These are phyloP conservation scores for Penicillium silybi DNA, from an alignment of 495 filamentous ascomycete genomes.

Conservation along the genomic window DNA sequence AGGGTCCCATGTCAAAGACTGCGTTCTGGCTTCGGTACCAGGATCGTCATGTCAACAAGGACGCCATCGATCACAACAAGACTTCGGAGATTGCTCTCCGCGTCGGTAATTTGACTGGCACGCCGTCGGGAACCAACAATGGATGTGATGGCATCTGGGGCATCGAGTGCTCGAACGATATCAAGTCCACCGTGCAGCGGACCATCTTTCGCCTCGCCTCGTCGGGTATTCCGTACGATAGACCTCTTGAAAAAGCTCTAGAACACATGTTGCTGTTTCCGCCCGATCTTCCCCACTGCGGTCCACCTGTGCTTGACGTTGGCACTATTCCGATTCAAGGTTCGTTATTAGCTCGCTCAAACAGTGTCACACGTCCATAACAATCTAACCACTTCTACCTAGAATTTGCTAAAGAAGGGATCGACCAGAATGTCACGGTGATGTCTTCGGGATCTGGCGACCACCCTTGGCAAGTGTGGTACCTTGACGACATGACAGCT, in stretches of 20 bases:
- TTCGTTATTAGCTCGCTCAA: slow-evolving; percentile 14
- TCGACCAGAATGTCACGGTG: slow-evolving; percentile 25
- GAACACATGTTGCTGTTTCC: slow-evolving; percentile 23
- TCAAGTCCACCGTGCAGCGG: slow-evolving; percentile 27
- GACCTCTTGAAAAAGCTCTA: slow-evolving; percentile 32
- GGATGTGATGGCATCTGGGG: slow-evolving; percentile 45
- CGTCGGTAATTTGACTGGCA: slow-evolving; percentile 40
- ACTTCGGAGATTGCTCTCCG: slow-evolving; percentile 41
- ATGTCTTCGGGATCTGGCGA: slow-evolving; percentile 28
- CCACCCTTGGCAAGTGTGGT: slow-evolving; percentile 40
- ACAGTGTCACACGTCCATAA: background rate
- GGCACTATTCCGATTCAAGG: slow-evolving; percentile 34
- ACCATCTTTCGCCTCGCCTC: slow-evolving; percentile 27
- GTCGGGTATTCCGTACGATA: slow-evolving; percentile 26
- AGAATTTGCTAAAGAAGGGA: slow-evolving; percentile 37
- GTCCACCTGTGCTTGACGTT: slow-evolving; percentile 33
- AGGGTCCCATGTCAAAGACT: slow-evolving; percentile 38
- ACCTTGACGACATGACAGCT: slow-evolving; percentile 35
- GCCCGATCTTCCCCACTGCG: slow-evolving; percentile 26
- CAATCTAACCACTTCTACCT: slow-evolving; percentile 1
- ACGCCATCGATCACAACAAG: slow-evolving; percentile 32
- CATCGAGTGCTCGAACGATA: slow-evolving; percentile 28
- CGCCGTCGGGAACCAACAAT: slow-evolving; percentile 33
- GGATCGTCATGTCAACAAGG: slow-evolving; percentile 26
- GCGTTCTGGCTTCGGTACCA: slow-evolving; percentile 41